phyloP scores from a whole-genome alignment of 2,329 filamentous ascomycete species.

The Grosmannia serpens region DNA sequence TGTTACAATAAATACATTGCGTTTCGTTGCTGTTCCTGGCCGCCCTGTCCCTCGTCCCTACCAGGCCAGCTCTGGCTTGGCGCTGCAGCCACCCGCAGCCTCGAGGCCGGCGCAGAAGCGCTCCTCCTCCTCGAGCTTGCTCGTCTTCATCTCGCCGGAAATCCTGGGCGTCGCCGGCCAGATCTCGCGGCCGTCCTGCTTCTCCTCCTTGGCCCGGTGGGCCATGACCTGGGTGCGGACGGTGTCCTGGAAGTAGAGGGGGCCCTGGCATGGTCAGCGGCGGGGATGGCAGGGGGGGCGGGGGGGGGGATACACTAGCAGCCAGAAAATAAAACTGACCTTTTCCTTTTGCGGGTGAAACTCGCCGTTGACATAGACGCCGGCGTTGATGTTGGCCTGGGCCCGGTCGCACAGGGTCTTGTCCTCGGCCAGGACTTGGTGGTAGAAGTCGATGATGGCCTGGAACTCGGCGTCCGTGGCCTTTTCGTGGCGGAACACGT shows the following conservation, averaged over 20 bases:
- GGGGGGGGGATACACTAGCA: too few species aligned
- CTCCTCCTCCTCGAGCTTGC: conserved; percentile 17
- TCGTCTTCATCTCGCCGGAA: conserved; percentile 10
- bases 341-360: conserved; percentile 40
- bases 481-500: conserved; percentile 37
- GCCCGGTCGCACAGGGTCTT: conserved; percentile 36
- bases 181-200: conserved; percentile 14
- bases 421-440: conserved; percentile 39
- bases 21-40: background rate
- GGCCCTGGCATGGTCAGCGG: conserved; percentile 18
- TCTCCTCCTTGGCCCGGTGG: conserved; percentile 17
- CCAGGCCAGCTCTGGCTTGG: background rate
- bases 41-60: background rate
- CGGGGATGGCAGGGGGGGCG: too few species aligned
- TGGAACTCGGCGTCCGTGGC: conserved; percentile 34
- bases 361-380: conserved; percentile 39
- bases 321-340: too few species aligned
- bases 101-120: conserved; percentile 14
- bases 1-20: background rate
- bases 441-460: conserved; percentile 35
- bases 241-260: conserved; percentile 32
- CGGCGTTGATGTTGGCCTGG: conserved; percentile 37
- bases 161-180: conserved; percentile 20
- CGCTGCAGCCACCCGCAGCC: background rate
- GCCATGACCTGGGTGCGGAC: conserved; percentile 17